Evolutionary conservation across 176 grass and related monocot species (phyloP), one percentile per base, ranked within the genome.

Genomic region (Cenchrus americanus): DNA sequence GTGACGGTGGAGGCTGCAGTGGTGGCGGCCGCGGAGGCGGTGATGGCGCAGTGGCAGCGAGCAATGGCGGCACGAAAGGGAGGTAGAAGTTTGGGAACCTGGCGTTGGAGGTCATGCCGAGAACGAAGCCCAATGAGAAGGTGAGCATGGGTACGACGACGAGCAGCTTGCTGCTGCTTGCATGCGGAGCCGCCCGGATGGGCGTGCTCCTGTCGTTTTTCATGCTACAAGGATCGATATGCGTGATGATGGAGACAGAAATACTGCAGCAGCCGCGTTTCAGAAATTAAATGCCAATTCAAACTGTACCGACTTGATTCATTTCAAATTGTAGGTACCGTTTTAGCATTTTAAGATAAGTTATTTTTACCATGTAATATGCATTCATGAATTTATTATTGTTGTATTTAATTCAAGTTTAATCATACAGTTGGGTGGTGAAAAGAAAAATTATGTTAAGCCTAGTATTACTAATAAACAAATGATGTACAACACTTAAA

Each of bases 81-180:
- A 41, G 75, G 49, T 68, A 81, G 8, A 75, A 65, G 15, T 66
- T 77, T 43, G 43, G 88, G 48, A 82, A 74, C 80, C 79, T 90
- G 12, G 81, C 26, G 26, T 74, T 85, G 24, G 23, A 85, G 42
- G 77, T 46, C 83, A 87, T 90, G 80, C 87, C 87, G 0, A 92
- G n/a, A 26, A 80, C 12, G 6, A 92, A 90, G 8, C 87, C 87
- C 4, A 66, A 18, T 53, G 76, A 77, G 72, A 87, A 6, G 32
- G 89, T 52, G 24, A 78, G 21, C 46, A 30, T 42, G 2, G 52
- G 19, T 7, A 80, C 21, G 2, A 71, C 75, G 6, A 32, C 66
- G 48, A 55, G 13, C 21, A 76, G 43, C 14, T 43, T 60, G 4
- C 34, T 37, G 34, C 34, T 37, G 34, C 17, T 54, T 18, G 26